A percentile compares a stretch with the other conserved stretches of the same genome.
These are phyloP conservation scores for Penicillium fimorum DNA, from an alignment of 495 filamentous ascomycete genomes.

Conservation along the genomic window DNA sequence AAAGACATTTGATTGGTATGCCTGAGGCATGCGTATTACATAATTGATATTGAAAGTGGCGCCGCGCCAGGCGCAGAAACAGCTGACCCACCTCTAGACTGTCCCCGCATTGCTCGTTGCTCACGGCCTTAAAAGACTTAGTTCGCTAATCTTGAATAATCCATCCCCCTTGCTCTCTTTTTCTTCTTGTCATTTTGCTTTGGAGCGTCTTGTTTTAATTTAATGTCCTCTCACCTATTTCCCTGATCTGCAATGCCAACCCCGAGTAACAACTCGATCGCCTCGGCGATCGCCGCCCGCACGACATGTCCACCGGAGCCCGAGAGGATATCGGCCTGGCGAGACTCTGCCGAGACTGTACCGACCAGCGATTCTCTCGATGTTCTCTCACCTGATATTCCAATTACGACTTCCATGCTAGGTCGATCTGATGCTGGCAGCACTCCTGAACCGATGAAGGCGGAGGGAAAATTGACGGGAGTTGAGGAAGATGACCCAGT, in stretches of 20 bases:
- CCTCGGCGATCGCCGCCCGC: slow-evolving; percentile 49
- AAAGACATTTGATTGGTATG: background rate
- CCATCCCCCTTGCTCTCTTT: slow-evolving; percentile 18
- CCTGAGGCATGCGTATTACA: background rate
- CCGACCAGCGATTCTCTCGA: slow-evolving; percentile 28
- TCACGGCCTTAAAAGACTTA: slow-evolving; percentile 18
- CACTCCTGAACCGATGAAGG: slow-evolving; percentile 31
- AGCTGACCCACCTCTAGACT: slow-evolving; percentile 8
- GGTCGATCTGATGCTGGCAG: slow-evolving; percentile 37
- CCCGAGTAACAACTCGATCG: slow-evolving; percentile 53
- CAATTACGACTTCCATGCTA: slow-evolving; percentile 30
- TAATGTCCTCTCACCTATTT: slow-evolving; percentile 39
- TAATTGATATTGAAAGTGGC: slow-evolving; percentile 10
- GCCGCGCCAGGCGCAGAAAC: slow-evolving; percentile 13
- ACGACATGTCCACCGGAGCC: slow-evolving; percentile 56
- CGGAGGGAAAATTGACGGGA: slow-evolving; percentile 30
- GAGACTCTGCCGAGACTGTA: slow-evolving; percentile 33
- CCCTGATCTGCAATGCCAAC: slow-evolving; percentile 57
- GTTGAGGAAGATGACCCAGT: slow-evolving; percentile 39
- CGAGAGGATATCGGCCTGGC: slow-evolving; percentile 43
- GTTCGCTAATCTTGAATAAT: slow-evolving; percentile 17
- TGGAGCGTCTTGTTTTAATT: slow-evolving; percentile 21
- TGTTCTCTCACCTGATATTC: slow-evolving; percentile 29
- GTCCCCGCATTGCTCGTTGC: slow-evolving; percentile 13
- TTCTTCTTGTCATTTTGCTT: slow-evolving; percentile 15